These are phyloP conservation scores for Rhizodiscina lignyota DNA, from an alignment of 495 filamentous ascomycete genomes.

Conservation along the genomic window DNA sequence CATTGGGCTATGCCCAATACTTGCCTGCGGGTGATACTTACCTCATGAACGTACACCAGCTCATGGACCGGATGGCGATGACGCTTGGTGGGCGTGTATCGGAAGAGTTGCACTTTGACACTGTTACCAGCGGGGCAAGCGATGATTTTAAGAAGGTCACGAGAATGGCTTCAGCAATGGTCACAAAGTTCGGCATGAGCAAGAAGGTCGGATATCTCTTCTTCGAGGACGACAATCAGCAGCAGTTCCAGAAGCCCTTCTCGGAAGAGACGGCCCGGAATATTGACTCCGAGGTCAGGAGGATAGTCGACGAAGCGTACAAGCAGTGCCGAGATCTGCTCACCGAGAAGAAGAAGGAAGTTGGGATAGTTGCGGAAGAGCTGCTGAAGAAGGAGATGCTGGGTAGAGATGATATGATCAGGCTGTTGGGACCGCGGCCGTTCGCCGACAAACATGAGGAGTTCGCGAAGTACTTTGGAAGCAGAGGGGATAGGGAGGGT, in stretches of 20 bases:
- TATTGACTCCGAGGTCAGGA: slow-evolving; percentile 79
- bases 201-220: slow-evolving; percentile 79
- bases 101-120: slow-evolving; percentile 91
- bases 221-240: slow-evolving; percentile 58
- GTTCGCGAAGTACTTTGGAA: slow-evolving; percentile 79
- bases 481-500: slow-evolving; percentile 7
- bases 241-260: slow-evolving; percentile 84
- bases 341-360: slow-evolving; percentile 67
- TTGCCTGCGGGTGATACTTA: slow-evolving; percentile 82
- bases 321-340: slow-evolving; percentile 74
- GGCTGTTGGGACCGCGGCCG: slow-evolving; percentile 65
- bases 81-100: slow-evolving; percentile 86
- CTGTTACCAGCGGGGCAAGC: slow-evolving; percentile 80
- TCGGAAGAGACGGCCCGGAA: slow-evolving; percentile 80
- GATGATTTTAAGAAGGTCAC: slow-evolving; percentile 99
- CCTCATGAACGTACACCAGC: slow-evolving; percentile 83
- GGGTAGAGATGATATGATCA: slow-evolving; percentile 74
- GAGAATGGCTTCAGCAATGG: slow-evolving; percentile 86
- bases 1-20: slow-evolving; percentile 91
- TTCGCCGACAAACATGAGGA: slow-evolving; percentile 75
- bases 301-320: slow-evolving; percentile 83
- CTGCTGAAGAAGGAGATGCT: slow-evolving; percentile 82
- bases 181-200: slow-evolving; percentile 96
- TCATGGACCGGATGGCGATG: slow-evolving; percentile 99
- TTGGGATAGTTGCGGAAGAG: slow-evolving; percentile 86